phyloP scores from a whole-genome alignment of 73 alveolate species.

The Blepharisma stoltei region DNA sequence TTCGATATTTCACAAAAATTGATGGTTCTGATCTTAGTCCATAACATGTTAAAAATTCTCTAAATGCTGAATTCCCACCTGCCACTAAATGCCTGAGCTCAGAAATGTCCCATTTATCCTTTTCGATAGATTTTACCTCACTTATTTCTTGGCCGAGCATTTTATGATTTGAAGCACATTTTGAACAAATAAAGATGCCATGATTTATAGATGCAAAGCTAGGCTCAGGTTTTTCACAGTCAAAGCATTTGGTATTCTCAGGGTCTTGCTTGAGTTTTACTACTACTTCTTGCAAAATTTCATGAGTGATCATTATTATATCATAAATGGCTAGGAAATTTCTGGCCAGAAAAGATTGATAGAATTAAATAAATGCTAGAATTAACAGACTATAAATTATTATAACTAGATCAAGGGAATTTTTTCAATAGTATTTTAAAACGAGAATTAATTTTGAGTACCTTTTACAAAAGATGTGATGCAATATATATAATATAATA shows the following conservation, averaged over 20 bases:
- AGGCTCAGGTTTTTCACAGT: constrained; percentile 78
- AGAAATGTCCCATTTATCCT: constrained; percentile 76
- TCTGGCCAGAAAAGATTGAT: too few species aligned
- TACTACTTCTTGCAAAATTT: constrained; percentile 19
- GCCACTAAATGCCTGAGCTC: constrained; percentile 77
- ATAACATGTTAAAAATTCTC: constrained; percentile 63
- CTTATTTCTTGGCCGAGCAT: constrained; percentile 73
- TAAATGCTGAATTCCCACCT: constrained; percentile 88
- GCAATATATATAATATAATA: too few species aligned
- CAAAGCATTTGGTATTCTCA: constrained; percentile 71
- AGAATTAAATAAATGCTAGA: too few species aligned
- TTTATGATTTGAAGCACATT: constrained; percentile 88
- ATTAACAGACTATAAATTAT: too few species aligned
- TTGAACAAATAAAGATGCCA: constrained; percentile 85
- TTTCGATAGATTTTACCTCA: constrained; percentile 69
- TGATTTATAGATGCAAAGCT: constrained; percentile 89
- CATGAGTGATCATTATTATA: constrained; percentile 14
- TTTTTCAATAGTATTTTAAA: too few species aligned
- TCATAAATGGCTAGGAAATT: too few species aligned
- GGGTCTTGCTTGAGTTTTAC: constrained; percentile 28
- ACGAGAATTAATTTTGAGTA: too few species aligned
- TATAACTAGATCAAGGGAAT: too few species aligned
- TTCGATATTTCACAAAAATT: constrained; percentile 46
- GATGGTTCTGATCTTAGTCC: neutral
- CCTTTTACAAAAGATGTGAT: too few species aligned